Evolutionary conservation across 2,329 filamentous ascomycete species (phyloP), one percentile per base, ranked within the genome.

Genomic region (Fusarium udum): DNA sequence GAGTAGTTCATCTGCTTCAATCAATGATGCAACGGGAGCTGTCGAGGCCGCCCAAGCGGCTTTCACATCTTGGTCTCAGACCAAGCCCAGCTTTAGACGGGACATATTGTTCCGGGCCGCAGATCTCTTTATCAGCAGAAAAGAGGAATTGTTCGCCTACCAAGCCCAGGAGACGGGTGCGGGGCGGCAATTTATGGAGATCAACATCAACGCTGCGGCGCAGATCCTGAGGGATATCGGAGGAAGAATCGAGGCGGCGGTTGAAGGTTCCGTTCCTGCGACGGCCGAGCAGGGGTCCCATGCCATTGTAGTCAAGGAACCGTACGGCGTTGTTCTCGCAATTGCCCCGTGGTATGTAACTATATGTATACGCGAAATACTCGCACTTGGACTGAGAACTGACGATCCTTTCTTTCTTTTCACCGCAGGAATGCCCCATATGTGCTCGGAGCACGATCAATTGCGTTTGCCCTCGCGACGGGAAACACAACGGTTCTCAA

Each of bases 401-500:
- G 37, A 39, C 37, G 11, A 13, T 39, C 16, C 11, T 42, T 7
- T 16, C 8, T n/a, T 42, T 42, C 20, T 16, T 10, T 11, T 20
- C 40, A 42, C 22, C 40, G 40, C 14, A 42, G 63, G 58, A 66
- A 61, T 36, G 63, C 57, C 16, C 63, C 57, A 1, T 53, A 57
- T 12, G 37, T 37, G 1, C 46, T 64, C 18, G 64, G 60, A 1
- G 11, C 32, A 13, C 52, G 59, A 26, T 32, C 59, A 15, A 39
- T 64, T 20, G 28, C 53, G 15, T 43, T 51, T 57, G 43, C 52
- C 4, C n/a, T 67, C 8, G 64, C 64, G 11, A 55, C 52, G 12
- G 93, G 93, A 26, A 95, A 95, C 80, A 93, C 92, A 0, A 87
- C 88, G 22, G 85, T 95, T 22, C 82, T 95, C 68, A 95, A 95